phyloP scores from a whole-genome alignment of 768 basidiomycete species.

The Russula abietina region DNA sequence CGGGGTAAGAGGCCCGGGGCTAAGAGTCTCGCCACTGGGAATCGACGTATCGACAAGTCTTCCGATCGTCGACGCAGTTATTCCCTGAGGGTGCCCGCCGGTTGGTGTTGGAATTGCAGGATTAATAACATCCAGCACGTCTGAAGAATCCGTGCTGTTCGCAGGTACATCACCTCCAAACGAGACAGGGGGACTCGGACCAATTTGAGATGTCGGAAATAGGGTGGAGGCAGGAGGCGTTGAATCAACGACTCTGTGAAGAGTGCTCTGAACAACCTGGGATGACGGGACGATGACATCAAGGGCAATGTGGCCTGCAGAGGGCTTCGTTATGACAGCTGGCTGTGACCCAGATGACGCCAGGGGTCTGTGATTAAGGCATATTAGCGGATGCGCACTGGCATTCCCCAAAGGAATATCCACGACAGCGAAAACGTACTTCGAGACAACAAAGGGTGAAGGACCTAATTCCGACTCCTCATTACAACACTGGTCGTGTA shows the following conservation, averaged over 20 bases:
- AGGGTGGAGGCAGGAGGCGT: not conserved
- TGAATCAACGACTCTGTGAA: not conserved
- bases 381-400: not conserved
- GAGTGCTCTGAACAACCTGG: not conserved
- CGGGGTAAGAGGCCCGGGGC: not conserved
- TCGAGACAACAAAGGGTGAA: not conserved
- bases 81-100: not conserved
- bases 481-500: not conserved
- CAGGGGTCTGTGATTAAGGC: not conserved
- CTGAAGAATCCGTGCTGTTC: not conserved
- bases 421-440: not conserved
- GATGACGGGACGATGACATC: not conserved
- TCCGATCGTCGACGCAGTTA: not conserved
- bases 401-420: too few species aligned
- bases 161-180: not conserved
- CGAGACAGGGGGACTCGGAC: not conserved
- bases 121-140: not conserved
- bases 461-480: not conserved
- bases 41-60: not conserved
- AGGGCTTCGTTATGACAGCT: not conserved
- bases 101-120: not conserved
- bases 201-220: not conserved
- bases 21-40: not conserved
- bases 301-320: not conserved
- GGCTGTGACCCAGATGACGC: not conserved